These are phyloP conservation scores for Tulasnella calospora DNA, from an alignment of 768 basidiomycete genomes.

Conservation along the genomic window DNA sequence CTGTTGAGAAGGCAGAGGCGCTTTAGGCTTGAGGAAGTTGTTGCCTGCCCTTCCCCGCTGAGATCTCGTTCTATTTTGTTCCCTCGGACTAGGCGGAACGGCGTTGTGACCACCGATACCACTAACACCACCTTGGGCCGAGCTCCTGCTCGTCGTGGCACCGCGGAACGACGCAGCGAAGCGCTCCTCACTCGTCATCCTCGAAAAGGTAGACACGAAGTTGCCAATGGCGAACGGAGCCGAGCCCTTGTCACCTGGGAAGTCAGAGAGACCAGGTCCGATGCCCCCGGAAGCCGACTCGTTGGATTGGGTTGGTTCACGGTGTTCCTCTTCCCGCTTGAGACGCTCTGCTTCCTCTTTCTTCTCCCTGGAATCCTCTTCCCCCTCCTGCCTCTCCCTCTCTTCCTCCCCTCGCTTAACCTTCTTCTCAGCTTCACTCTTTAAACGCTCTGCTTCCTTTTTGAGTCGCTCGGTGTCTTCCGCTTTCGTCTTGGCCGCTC, in stretches of 20 bases:
- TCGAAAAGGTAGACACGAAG: slow-evolving; percentile 21
- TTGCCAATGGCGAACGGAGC: slow-evolving; percentile 46
- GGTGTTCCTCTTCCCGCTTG: slow-evolving; percentile 35
- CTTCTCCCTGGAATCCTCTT: slow-evolving; percentile 20
- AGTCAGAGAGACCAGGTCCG: slow-evolving; percentile 38
- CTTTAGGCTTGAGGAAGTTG: slow-evolving; percentile 47
- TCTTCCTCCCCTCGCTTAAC: slow-evolving; percentile 38
- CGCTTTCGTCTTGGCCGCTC: slow-evolving; percentile 33
- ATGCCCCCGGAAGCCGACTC: slow-evolving; percentile 51
- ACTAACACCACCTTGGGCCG: slow-evolving; percentile 43
- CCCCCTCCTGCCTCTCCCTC: slow-evolving; percentile 44
- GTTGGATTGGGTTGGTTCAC: slow-evolving; percentile 64
- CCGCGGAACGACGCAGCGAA: slow-evolving; percentile 30
- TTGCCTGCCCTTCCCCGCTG: slow-evolving; percentile 74
- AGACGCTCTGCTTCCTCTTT: slow-evolving; percentile 36
- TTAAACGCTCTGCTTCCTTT: slow-evolving; percentile 39
- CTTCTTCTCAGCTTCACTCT: slow-evolving; percentile 43
- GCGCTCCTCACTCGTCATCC: slow-evolving; percentile 25
- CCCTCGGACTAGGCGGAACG: slow-evolving; percentile 40
- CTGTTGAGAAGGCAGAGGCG: slow-evolving; percentile 14
- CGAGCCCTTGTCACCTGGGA: slow-evolving; percentile 6
- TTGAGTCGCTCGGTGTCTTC: slow-evolving; percentile 38
- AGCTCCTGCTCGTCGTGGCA: slow-evolving; percentile 56
- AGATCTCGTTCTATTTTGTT: slow-evolving; percentile 62
- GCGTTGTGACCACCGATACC: slow-evolving; percentile 44